A percentile compares a stretch with the other conserved stretches of the same genome.
Conservation (phyloP, 805 yeast genomes). For the Naumovozyma dairenensis region DNA sequence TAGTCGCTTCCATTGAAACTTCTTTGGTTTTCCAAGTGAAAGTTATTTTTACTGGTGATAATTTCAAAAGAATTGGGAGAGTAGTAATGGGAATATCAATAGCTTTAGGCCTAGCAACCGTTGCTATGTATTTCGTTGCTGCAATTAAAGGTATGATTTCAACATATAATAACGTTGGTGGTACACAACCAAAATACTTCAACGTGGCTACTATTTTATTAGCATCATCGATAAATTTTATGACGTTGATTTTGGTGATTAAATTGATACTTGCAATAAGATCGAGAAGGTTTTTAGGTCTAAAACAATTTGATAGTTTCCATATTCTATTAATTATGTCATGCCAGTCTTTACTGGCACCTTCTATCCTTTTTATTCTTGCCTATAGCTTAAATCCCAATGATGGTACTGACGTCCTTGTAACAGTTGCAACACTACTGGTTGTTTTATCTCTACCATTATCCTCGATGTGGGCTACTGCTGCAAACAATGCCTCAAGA, state of each 20-base stretch:
- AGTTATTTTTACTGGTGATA: conserved; percentile 57
- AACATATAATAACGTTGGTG: conserved; percentile 20
- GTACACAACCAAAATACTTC: conserved; percentile 32
- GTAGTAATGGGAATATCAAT: conserved; percentile 32
- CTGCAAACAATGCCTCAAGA: conserved; percentile 42
- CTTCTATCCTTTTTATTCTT: conserved; percentile 56
- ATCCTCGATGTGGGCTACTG: conserved; percentile 81
- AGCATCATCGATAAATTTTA: conserved; percentile 55
- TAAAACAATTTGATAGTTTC: conserved; percentile 71
- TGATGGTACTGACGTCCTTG: conserved; percentile 31
- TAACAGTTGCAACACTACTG: conserved; percentile 48
- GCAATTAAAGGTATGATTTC: conserved; percentile 37
- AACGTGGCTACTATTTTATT: conserved; percentile 54
- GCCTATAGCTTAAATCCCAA: conserved; percentile 35
- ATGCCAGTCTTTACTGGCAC: conserved; percentile 70
- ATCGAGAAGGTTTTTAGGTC: conserved; percentile 66
- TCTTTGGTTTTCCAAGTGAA: conserved; percentile 65
- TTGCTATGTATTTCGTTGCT: conserved; percentile 48
- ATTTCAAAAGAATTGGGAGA: conserved; percentile 35
- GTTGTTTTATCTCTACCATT: conserved; percentile 70
- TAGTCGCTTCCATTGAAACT: conserved; percentile 50
- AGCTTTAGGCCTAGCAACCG: conserved; percentile 42
- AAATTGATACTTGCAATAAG: conserved; percentile 63
- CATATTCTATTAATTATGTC: conserved; percentile 77
- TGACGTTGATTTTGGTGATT: conserved; percentile 48